These are phyloP conservation scores for Cytospora piceicola DNA, from an alignment of 2,329 filamentous ascomycete species.

Conservation along the genomic window DNA sequence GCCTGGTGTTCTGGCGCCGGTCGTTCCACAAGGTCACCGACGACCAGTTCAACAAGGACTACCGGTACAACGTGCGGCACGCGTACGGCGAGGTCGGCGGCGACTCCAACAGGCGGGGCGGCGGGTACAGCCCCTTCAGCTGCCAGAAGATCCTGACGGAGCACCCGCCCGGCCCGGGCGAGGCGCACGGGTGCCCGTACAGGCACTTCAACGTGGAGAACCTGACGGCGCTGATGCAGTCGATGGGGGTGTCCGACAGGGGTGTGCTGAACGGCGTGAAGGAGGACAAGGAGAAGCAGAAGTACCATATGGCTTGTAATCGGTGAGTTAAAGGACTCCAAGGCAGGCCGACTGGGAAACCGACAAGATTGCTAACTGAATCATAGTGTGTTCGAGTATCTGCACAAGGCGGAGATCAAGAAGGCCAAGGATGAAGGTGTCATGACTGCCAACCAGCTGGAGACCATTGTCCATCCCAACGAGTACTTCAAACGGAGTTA, in stretches of 20 bases:
- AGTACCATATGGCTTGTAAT: constrained; percentile 96
- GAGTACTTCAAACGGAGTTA: constrained; percentile 97
- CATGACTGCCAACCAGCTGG: constrained; percentile 75
- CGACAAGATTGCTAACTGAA: constrained; percentile 9
- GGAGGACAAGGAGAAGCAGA: constrained; percentile 85
- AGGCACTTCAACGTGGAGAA: constrained; percentile 91
- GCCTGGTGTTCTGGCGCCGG: constrained; percentile 86
- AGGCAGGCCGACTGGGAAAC: not conserved
- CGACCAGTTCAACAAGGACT: constrained; percentile 96
- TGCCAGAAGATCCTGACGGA: constrained; percentile 96
- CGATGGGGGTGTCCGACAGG: constrained; percentile 77
- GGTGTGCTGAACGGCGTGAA: constrained; percentile 78
- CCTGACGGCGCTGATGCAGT: constrained; percentile 73
- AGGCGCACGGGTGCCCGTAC: constrained; percentile 96
- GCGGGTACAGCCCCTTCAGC: constrained; percentile 87
- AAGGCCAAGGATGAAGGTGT: constrained; percentile 74
- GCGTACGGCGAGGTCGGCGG: constrained; percentile 93
- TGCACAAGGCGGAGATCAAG: constrained; percentile 79
- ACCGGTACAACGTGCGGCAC: constrained; percentile 97
- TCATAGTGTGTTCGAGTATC: constrained; percentile 78
- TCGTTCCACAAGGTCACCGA: constrained; percentile 86
- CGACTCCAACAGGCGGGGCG: constrained; percentile 81
- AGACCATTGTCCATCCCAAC: constrained; percentile 97
- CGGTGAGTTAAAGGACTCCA: constrained; percentile 53
- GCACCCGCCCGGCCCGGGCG: constrained; percentile 81